Evolutionary conservation across 257 asterid species (phyloP).

Genomic region (Anisodus acutangulus): DNA sequence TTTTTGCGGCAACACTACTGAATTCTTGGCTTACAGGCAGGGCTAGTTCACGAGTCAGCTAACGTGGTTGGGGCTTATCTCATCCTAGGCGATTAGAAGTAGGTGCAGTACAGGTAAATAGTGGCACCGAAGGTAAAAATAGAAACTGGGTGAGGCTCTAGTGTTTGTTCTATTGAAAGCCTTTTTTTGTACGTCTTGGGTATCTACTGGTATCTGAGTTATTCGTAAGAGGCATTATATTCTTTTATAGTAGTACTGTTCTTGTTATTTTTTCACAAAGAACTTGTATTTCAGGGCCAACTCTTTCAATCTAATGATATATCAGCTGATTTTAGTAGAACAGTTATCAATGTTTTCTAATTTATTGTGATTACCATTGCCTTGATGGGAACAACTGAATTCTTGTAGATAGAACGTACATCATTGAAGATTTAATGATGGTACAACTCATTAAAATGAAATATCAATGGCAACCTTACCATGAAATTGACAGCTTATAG

Average conservation of each 20-base stretch:
- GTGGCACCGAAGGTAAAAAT: constrained; percentile 20
- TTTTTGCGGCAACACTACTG: background rate
- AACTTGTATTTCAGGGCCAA: background rate
- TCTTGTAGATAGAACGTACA: background rate
- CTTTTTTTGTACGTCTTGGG: constrained; percentile 20
- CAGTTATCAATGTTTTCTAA: background rate
- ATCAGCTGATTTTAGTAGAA: background rate
- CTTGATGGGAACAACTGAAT: background rate
- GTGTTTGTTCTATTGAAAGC: background rate
- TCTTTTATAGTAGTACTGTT: background rate
- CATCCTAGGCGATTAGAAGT: background rate
- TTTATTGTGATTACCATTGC: background rate
- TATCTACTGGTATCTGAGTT: constrained; percentile 8
- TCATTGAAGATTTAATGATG: background rate
- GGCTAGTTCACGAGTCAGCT: background rate
- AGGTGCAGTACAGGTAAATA: background rate
- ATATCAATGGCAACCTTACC: background rate
- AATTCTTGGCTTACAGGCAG: background rate
- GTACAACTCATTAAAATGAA: background rate
- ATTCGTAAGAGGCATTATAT: constrained; percentile 25
- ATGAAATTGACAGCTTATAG: background rate
- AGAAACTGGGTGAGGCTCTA: background rate
- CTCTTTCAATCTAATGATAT: background rate
- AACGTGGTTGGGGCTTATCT: background rate
- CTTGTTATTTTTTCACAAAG: background rate